Percentiles rank a stretch among this genome's conserved stretches.
Evolutionary conservation across 2,329 filamentous ascomycete genomes (phyloP).

Genomic region (Fusarium veterinarium): DNA sequence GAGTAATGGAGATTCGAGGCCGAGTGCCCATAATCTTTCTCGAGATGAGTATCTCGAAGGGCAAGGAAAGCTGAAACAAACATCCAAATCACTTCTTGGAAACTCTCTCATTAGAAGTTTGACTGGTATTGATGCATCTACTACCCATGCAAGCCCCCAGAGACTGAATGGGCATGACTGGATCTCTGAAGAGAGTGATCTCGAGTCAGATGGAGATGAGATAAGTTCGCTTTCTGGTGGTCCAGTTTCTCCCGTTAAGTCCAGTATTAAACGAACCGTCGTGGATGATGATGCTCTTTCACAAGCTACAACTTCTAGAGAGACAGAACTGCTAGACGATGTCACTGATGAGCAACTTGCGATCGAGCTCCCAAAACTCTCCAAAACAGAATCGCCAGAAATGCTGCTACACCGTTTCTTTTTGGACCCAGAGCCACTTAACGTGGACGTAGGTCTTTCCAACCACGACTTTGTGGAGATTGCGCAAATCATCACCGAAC

Average conservation of each 20-base stretch:
- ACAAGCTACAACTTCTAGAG: constrained; percentile 62
- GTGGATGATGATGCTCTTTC: constrained; percentile 69
- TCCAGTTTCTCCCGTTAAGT: constrained; percentile 62
- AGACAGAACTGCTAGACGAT: constrained; percentile 60
- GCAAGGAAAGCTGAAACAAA: constrained; percentile 57
- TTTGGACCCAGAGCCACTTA: constrained; percentile 67
- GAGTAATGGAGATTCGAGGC: constrained; percentile 45
- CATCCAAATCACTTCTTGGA: constrained; percentile 44
- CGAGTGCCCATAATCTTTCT: constrained; percentile 52
- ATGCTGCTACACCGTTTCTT: constrained; percentile 66
- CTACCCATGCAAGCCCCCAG: constrained; percentile 50
- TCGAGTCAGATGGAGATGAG: constrained; percentile 67
- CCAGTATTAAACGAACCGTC: constrained; percentile 55
- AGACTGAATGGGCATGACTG: constrained; percentile 54
- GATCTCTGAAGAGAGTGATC: constrained; percentile 62
- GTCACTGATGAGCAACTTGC: constrained; percentile 58
- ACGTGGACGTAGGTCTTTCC: constrained; percentile 57
- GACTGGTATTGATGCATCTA: constrained; percentile 42
- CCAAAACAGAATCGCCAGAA: constrained; percentile 61
- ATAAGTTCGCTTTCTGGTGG: constrained; percentile 63
- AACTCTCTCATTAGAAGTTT: constrained; percentile 45
- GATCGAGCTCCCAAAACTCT: constrained; percentile 61
- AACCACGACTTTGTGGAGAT: constrained; percentile 74
- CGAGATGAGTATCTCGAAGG: constrained; percentile 62
- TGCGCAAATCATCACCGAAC: constrained; percentile 78